phyloP scores from a whole-genome alignment of 116 monocot genomes.

The Iris pallida region DNA sequence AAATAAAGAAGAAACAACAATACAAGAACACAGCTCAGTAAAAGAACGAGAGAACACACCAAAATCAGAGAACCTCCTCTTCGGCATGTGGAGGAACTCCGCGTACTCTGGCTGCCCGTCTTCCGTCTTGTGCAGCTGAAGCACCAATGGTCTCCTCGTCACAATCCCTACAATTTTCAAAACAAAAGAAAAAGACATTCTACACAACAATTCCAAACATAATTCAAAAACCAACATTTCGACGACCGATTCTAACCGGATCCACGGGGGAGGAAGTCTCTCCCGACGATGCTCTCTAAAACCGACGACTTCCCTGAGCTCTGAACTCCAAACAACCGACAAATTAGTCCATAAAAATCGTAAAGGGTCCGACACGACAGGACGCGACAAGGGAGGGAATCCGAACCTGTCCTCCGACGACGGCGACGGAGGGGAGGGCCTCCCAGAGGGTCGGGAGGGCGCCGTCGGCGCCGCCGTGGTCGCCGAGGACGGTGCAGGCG shows the following conservation, averaged over 20 bases:
- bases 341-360: background rate
- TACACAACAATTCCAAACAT: background rate
- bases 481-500: slow-evolving; percentile 90
- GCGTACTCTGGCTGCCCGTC: slow-evolving; percentile 26
- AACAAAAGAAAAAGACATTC: background rate
- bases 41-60: slow-evolving; percentile 6
- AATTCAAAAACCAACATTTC: background rate
- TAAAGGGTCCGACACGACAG: background rate
- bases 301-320: slow-evolving; percentile 98
- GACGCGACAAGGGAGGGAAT: too few relatives aligned
- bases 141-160: slow-evolving; percentile 32
- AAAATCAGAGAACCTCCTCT: slow-evolving; percentile 29
- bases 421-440: slow-evolving; percentile 63
- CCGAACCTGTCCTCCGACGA: slow-evolving; percentile 62
- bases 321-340: slow-evolving; percentile 23
- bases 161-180: slow-evolving; percentile 23
- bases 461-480: slow-evolving; percentile 38
- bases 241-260: slow-evolving; percentile 8
- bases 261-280: slow-evolving; percentile 84
- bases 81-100: slow-evolving; percentile 32
- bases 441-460: slow-evolving; percentile 63
- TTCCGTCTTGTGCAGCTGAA: slow-evolving; percentile 30
- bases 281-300: slow-evolving; percentile 91
- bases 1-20: background rate
- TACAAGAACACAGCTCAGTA: background rate